These are phyloP conservation scores for Cnidoscolus chayamansa DNA, from an alignment of 441 rosid species.

Conservation along the genomic window DNA sequence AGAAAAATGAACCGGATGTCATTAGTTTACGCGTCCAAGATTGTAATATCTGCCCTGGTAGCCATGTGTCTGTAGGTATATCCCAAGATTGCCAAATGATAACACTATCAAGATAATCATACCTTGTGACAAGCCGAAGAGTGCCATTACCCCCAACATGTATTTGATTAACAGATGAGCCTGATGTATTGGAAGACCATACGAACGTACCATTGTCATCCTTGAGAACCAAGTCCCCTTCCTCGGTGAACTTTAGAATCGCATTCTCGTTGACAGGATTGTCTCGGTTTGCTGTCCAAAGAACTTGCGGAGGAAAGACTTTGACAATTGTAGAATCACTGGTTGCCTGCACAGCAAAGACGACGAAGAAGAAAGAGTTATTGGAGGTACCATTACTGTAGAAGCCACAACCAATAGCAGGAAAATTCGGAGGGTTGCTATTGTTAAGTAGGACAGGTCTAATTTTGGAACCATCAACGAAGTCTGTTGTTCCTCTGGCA, in stretches of 20 bases:
- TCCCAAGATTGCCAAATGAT: constrained; percentile 21
- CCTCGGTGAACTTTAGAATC: constrained; percentile 1
- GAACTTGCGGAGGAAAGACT: background rate
- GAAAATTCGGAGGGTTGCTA: background rate
- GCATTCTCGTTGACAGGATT: constrained; percentile 20
- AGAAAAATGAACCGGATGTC: constrained; percentile 10
- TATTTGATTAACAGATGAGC: background rate
- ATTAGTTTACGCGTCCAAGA: constrained; percentile 13
- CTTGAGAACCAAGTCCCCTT: constrained; percentile 14
- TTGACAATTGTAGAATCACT: background rate
- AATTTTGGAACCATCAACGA: background rate
- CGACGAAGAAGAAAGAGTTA: constrained; percentile 4
- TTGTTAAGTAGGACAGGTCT: background rate
- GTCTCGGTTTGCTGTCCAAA: constrained; percentile 19
- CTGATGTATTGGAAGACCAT: constrained; percentile 8
- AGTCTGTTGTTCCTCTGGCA: background rate
- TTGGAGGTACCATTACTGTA: background rate
- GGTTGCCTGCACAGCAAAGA: constrained; percentile 3
- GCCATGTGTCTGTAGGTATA: constrained; percentile 24
- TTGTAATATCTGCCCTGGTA: constrained; percentile 6
- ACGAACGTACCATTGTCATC: background rate
- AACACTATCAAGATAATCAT: background rate
- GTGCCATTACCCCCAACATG: background rate
- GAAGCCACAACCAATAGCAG: constrained; percentile 2
- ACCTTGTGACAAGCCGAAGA: background rate